Percentiles rank a stretch among this genome's conserved stretches.
Conservation (phyloP, 805 yeast genomes). For the Debaryomyces hansenii region DNA sequence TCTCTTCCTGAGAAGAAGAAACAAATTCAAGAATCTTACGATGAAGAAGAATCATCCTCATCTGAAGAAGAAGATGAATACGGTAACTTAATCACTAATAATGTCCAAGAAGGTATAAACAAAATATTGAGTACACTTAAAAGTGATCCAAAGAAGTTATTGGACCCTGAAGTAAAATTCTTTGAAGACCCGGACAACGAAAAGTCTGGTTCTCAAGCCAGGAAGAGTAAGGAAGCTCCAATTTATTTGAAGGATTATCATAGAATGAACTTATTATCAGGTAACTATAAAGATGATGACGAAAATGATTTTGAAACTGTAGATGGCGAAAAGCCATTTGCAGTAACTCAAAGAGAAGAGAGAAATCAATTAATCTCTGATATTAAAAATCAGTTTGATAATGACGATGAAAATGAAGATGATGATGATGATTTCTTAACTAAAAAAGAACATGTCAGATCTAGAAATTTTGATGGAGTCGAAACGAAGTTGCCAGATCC, state of each 20-base stretch:
- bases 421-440: conserved; percentile 53
- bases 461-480: conserved; percentile 19
- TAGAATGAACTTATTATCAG: conserved; percentile 74
- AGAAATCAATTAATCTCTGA: conserved; percentile 71
- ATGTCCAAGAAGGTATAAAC: conserved; percentile 76
- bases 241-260: conserved; percentile 91
- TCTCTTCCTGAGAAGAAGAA: conserved; percentile 23
- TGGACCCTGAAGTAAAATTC: conserved; percentile 70
- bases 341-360: conserved; percentile 72
- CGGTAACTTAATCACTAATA: conserved; percentile 85
- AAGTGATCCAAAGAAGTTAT: conserved; percentile 61
- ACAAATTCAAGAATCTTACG: conserved; percentile 19
- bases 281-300: conserved; percentile 51
- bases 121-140: conserved; percentile 71
- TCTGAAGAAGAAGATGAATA: conserved; percentile 86
- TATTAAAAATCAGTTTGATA: conserved; percentile 65
- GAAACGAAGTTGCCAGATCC: conserved; percentile 58
- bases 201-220: conserved; percentile 9
- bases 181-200: conserved; percentile 61
- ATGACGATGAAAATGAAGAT: conserved; percentile 43
- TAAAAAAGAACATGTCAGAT: conserved; percentile 45
- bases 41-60: conserved; percentile 29
- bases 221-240: conserved; percentile 49
- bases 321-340: conserved; percentile 67
- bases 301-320: conserved; percentile 42